Evolutionary conservation across 2,329 filamentous ascomycete genomes (phyloP).

Genomic region (Aplosporella prunicola): DNA sequence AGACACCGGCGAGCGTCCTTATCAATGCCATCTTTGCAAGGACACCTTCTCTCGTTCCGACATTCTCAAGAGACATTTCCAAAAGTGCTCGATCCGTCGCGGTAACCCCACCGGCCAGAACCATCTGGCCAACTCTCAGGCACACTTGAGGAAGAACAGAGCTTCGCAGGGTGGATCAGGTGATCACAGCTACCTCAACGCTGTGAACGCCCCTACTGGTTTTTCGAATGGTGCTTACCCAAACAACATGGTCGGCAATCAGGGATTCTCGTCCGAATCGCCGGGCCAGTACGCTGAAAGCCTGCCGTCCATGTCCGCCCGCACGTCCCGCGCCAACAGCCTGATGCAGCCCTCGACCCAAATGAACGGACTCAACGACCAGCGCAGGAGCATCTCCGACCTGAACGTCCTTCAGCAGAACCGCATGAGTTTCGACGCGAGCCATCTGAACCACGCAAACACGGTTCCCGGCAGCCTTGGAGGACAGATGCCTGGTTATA

Average conservation of each 20-base stretch:
- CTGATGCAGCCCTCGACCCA: slow-evolving; percentile 31
- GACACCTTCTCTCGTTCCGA: slow-evolving; percentile 97
- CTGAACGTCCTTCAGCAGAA: slow-evolving; percentile 10
- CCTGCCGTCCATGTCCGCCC: slow-evolving; percentile 35
- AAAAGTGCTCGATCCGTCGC: slow-evolving; percentile 94
- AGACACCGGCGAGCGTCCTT: slow-evolving; percentile 97
- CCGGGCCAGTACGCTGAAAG: slow-evolving; percentile 24
- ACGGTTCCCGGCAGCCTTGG: slow-evolving; percentile 12
- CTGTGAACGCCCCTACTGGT: slow-evolving; percentile 5
- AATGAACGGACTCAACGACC: slow-evolving; percentile 23
- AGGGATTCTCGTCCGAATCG: slow-evolving; percentile 24
- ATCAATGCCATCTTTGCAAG: slow-evolving; percentile 95
- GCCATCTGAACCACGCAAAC: slow-evolving; percentile 24
- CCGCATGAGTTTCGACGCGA: slow-evolving; percentile 11
- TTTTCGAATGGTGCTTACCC: slow-evolving; percentile 8
- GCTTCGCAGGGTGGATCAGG: slow-evolving; percentile 18
- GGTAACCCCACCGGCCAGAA: slow-evolving; percentile 93
- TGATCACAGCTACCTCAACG: slow-evolving; percentile 23
- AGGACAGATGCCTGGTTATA: slow-evolving; percentile 13
- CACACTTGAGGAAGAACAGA: slow-evolving; percentile 66
- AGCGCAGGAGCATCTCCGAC: slow-evolving; percentile 18
- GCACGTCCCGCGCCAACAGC: slow-evolving; percentile 41
- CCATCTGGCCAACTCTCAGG: slow-evolving; percentile 86
- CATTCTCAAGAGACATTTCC: slow-evolving; percentile 96
- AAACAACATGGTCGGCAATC: slow-evolving; percentile 19